Evolutionary conservation across 2,329 filamentous ascomycete genomes (phyloP).

Genomic region (Scortechinia acanthostroma): DNA sequence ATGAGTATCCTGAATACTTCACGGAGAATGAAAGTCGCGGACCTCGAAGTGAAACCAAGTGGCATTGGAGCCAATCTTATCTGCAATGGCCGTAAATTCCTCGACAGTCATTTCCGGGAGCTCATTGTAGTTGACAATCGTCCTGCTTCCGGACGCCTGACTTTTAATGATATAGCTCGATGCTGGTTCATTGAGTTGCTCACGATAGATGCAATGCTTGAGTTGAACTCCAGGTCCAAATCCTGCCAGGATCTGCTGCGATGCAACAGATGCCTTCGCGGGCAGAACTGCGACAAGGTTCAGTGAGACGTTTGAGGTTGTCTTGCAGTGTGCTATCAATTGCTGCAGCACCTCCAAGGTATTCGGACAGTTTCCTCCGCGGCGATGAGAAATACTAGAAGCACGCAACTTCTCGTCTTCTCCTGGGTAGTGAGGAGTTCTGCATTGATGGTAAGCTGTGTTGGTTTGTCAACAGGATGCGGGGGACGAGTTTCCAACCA

Average conservation of each 20-base stretch:
- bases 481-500: not conserved
- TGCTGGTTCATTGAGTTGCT: not conserved
- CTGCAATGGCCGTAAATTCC: not conserved
- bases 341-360: not conserved
- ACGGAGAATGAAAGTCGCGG: not conserved
- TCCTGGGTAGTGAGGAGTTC: not conserved
- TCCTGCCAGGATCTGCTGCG: not conserved
- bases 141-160: not conserved
- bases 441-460: too few relatives aligned
- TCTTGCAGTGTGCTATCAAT: not conserved
- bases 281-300: not conserved
- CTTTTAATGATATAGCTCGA: conserved; percentile 2
- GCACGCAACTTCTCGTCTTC: not conserved
- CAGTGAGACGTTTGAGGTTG: not conserved
- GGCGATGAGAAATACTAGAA: not conserved
- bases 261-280: not conserved
- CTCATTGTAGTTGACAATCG: conserved; percentile 1
- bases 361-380: not conserved
- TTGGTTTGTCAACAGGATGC: not conserved
- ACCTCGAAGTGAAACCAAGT: conserved; percentile 3
- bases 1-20: too few relatives aligned
- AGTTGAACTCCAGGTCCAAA: not conserved
- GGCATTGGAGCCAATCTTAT: not conserved
- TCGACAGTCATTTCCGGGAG: not conserved
- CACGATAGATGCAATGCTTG: not conserved